Conservation (phyloP, 106 monocot genomes). For the Gastrodia elata region DNA sequence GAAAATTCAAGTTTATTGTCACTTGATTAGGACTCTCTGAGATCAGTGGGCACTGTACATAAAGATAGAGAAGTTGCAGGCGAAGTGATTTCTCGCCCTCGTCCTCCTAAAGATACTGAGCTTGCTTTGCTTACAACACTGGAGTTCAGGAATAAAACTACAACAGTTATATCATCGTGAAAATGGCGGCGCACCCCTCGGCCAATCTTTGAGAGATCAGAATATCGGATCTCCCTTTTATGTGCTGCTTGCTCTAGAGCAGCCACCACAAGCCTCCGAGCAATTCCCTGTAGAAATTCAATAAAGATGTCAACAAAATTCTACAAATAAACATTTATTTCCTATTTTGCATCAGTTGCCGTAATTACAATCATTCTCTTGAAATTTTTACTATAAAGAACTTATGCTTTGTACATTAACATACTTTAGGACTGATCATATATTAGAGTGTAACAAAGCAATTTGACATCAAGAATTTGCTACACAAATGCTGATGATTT, state of each 20-base stretch:
- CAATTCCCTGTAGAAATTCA: conserved; percentile 19
- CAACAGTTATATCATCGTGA: conserved; percentile 25
- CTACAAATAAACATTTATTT: background rate
- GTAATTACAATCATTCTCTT: background rate
- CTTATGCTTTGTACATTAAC: background rate
- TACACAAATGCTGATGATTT: background rate
- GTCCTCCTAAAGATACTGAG: conserved; percentile 15
- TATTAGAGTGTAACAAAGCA: background rate
- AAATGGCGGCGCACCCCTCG: conserved; percentile 29
- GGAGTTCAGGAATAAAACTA: conserved; percentile 18
- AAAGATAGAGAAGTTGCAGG: conserved; percentile 18
- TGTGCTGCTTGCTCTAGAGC: conserved; percentile 23
- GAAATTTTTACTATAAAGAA: background rate
- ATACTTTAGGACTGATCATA: background rate
- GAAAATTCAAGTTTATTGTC: background rate
- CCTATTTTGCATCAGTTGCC: background rate
- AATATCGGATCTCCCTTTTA: conserved; percentile 31
- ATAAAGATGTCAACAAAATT: background rate
- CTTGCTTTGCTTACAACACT: conserved; percentile 11
- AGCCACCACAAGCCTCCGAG: conserved; percentile 17
- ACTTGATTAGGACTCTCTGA: background rate
- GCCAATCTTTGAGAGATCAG: conserved; percentile 24
- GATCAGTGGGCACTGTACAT: background rate
- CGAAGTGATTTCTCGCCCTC: conserved; percentile 9
- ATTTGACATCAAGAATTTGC: background rate